Base-by-base conservation (phyloP, 2,329 filamentous ascomycete species). In the Talaromyces sp. region DNA sequence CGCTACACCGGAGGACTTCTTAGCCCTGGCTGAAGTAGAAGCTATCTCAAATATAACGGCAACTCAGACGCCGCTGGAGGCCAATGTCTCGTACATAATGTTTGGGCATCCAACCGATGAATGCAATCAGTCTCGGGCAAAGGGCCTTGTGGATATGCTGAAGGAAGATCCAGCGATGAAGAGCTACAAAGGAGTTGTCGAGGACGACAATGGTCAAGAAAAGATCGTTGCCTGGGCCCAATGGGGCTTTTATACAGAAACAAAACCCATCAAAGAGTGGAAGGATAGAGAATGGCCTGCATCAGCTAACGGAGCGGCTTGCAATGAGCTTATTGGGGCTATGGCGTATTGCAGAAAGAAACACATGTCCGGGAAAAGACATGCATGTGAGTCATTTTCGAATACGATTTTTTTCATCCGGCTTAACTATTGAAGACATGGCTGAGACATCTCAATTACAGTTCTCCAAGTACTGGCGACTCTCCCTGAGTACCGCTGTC, bases 221-320 rank as follows among this genome's bases (percentile, higher is more conserved):
- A 49, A 49, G 27, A 49, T 41, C 11, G 37, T 49, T 9, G 36
- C 35, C 3, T 49, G 46, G 35, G 35, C 46, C 11, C 16, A 19
- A 24, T 49, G 46, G 46, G 29, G 24, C 16, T 49, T 49, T 16
- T 40, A 42, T 9, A 35, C 46, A 5, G 46, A 49, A n/a, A n/a
- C 11, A 3, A 4, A n/a, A 17, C 11, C 27, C 6, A 37, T 47
- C 8, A 33, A 49, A 27, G 46, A 49, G 4, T 49, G 27, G 22
- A 8, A 4, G 6, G 14, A 49, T 14, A 32, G 22, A 8, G 37
- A 41, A 14, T 49, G 46, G 46, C 36, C 46, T 1, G n/a, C 16
- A 19, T 2, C 36, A 14, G 37, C 46, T 3, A 49, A 49, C 24
- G 29, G 14, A 4, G 37, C 11, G 3, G 46, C 37, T 16, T 39